phyloP scores from a whole-genome alignment of 768 basidiomycete species.

The Cytidiella melzeri region DNA sequence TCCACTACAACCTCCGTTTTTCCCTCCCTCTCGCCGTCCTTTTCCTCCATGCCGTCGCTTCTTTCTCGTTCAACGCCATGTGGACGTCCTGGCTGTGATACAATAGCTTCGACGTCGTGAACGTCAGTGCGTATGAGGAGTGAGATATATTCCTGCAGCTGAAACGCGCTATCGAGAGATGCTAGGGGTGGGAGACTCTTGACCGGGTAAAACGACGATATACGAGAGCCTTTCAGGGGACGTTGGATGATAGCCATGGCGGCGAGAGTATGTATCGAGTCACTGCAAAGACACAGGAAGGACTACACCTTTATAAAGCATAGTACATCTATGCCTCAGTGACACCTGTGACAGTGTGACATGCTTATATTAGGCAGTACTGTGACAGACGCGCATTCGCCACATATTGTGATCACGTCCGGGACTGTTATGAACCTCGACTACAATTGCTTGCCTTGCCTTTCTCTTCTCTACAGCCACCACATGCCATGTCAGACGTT shows the following conservation, averaged over 20 bases:
- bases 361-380: too few relatives aligned
- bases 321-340: too few relatives aligned
- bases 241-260: slow-evolving; percentile 34
- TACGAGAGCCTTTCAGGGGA: slow-evolving; percentile 70
- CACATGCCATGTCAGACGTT: slow-evolving; percentile 16
- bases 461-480: not conserved
- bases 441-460: not conserved
- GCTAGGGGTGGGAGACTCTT: slow-evolving; percentile 65
- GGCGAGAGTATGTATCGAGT: too few relatives aligned
- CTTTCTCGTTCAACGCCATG: slow-evolving; percentile 24
- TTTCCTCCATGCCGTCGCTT: slow-evolving; percentile 28
- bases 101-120: slow-evolving; percentile 80
- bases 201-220: slow-evolving; percentile 75
- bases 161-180: slow-evolving; percentile 85
- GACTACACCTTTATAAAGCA: too few relatives aligned
- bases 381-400: not conserved
- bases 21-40: slow-evolving; percentile 27
- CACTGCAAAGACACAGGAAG: too few relatives aligned
- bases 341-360: too few relatives aligned
- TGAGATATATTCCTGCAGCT: slow-evolving; percentile 92
- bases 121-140: slow-evolving; percentile 80
- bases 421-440: not conserved
- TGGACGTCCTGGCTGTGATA: slow-evolving; percentile 60
- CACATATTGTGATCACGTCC: not conserved
- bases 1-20: slow-evolving; percentile 59